Evolutionary conservation across 768 basidiomycete genomes (phyloP), one percentile per base, ranked within the genome.

Genomic region (Strobilomyces dryophilus): DNA sequence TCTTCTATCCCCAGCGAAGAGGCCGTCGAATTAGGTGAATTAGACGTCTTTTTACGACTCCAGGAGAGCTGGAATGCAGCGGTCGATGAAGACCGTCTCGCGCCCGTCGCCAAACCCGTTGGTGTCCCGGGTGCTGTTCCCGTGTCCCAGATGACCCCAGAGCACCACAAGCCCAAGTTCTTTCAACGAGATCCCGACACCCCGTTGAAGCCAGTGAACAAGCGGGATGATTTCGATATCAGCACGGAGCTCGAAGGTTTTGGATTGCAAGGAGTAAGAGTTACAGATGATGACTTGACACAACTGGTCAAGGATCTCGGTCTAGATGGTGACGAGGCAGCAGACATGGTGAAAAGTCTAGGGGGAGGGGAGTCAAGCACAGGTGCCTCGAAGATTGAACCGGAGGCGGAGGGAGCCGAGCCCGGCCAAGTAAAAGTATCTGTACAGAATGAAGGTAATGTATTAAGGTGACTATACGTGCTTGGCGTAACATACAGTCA

Each of bases 141-240:
- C 8, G 88, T 90, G 10, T 71, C 83, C 8, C 81, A 92, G 64
- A 92, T 92, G 85, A 87, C 85, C 8, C 86, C 87, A n/a, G 81
- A 85, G 37, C 85, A 77, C 45, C 76, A 92, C 60, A 82, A 74
- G 61, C 77, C 75, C 51, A 79, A 81, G 61, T 74, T 82, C 44
- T 74, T 82, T 37, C 76, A 81, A 46, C 64, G 59, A 39, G 66
- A 73, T 39, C 66, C 72, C 0, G 62, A 68, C 12, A 77, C 76
- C n/a, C 79, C 79, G 12, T 65, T 76, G 43, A 79, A 74, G 54
- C 79, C 83, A 4, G 76, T 78, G 43, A 85, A 85, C 69, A 85
- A 83, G 63, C 70, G 73, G 26, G 73, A 78, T 35, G 73, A 76
- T 59, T 75, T 87, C 42, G 87, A 93, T 62, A 74, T 85, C 9